These are phyloP conservation scores for Vaccinium corymbosum DNA, from an alignment of 148 eudicot genomes.

Conservation along the genomic window DNA sequence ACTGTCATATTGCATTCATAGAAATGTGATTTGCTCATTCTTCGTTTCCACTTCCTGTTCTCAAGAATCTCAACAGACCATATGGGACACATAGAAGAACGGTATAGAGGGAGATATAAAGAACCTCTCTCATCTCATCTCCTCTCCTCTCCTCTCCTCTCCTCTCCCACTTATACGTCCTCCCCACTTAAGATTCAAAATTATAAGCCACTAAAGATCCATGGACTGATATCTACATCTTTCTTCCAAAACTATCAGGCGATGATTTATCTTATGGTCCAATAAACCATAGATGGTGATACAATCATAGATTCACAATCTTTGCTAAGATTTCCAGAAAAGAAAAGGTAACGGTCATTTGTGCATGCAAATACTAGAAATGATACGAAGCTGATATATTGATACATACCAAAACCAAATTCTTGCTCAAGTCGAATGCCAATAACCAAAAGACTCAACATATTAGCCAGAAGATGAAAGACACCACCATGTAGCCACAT, in stretches of 20 bases:
- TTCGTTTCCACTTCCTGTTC: background rate
- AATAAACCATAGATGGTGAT: background rate
- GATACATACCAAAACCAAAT: constrained; percentile 75
- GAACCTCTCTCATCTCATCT: background rate
- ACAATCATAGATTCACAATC: background rate
- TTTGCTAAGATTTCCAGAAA: background rate
- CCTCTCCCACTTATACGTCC: too few species aligned
- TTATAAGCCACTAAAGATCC: background rate
- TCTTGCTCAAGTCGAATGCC: constrained; percentile 82
- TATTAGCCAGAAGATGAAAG: constrained; percentile 78
- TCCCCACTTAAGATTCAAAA: background rate
- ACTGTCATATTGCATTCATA: background rate
- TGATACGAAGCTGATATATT: background rate
- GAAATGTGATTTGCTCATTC: background rate
- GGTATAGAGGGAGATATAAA: background rate
- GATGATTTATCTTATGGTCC: background rate
- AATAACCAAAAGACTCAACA: constrained; percentile 74
- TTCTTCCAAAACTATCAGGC: background rate
- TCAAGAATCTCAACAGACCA: background rate
- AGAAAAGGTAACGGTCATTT: background rate
- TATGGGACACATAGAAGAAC: too few species aligned
- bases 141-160: background rate
- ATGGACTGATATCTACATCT: background rate
- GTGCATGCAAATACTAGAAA: background rate
- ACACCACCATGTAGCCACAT: constrained; percentile 96